Evolutionary conservation across 129 eudicot genomes (phyloP).

Genomic region (Erigeron canadensis): DNA sequence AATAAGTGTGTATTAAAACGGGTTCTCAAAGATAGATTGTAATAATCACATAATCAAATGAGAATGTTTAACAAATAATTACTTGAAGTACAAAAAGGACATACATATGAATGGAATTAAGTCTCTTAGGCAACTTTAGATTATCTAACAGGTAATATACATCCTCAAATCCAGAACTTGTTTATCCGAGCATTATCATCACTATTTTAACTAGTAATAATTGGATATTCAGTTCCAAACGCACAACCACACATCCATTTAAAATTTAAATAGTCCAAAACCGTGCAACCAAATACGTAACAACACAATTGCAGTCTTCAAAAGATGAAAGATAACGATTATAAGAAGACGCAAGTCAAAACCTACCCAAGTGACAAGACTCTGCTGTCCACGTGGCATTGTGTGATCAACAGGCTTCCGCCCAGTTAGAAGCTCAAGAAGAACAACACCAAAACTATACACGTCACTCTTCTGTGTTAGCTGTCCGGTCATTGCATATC

Average conservation of each 20-base stretch:
- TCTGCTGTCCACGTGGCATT: constrained; percentile 91
- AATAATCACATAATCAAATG: no score
- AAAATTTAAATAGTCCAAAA: background rate
- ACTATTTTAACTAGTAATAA: no score
- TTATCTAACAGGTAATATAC: no score
- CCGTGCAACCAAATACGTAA: background rate
- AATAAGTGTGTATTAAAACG: no score
- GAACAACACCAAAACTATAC: constrained; percentile 87
- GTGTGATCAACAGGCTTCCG: constrained; percentile 93
- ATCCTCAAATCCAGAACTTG: no score
- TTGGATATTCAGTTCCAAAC: no score
- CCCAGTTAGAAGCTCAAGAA: constrained; percentile 84
- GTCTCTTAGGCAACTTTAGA: no score
- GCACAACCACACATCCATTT: background rate
- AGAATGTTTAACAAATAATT: no score
- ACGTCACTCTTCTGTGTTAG: constrained; percentile 88
- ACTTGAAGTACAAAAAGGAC: no score
- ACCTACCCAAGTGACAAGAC: constrained; percentile 94
- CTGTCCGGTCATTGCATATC: constrained; percentile 93
- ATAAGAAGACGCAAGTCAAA: background rate
- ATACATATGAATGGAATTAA: no score
- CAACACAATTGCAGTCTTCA: background rate
- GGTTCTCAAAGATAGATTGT: no score
- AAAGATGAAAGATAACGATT: background rate
- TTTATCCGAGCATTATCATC: no score